Conservation (phyloP, 768 basidiomycete genomes). For the Boletus coccyginus region DNA sequence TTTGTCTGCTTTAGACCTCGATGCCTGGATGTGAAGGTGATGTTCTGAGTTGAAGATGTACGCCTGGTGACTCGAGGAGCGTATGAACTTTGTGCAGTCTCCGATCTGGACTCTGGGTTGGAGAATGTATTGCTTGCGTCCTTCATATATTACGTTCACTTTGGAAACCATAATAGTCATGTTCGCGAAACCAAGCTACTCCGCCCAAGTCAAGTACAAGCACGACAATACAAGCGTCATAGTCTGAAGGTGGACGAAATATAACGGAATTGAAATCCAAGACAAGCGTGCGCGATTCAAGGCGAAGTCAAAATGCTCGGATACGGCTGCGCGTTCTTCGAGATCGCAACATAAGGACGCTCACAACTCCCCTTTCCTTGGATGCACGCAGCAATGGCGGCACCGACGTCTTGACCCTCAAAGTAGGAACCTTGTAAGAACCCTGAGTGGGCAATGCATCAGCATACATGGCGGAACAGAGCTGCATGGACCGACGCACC, state of each 20-base stretch:
- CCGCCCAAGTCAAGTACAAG: no score
- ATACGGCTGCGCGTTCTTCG: constrained; percentile 35
- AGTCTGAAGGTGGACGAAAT: neutral
- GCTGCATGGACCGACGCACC: constrained; percentile 35
- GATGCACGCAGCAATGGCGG: constrained; percentile 42
- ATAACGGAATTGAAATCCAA: neutral
- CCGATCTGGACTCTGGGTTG: no score
- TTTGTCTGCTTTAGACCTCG: neutral
- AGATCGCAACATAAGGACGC: constrained; percentile 25
- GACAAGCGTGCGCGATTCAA: neutral
- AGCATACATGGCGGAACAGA: neutral
- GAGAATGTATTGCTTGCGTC: no score
- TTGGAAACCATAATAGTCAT: no score
- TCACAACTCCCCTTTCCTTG: constrained; percentile 20
- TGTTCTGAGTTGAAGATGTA: no score
- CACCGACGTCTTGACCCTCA: constrained; percentile 45
- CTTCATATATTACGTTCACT: no score
- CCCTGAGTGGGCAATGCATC: constrained; percentile 31
- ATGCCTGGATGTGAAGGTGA: neutral
- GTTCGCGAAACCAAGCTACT: neutral
- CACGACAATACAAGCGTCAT: neutral
- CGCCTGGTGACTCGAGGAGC: neutral
- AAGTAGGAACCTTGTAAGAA: constrained; percentile 58
- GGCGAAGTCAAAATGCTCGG: constrained; percentile 11
- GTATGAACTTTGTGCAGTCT: no score